Base-by-base conservation (phyloP, 805 yeast genomes). In the Sugiyamaella floridensis region DNA sequence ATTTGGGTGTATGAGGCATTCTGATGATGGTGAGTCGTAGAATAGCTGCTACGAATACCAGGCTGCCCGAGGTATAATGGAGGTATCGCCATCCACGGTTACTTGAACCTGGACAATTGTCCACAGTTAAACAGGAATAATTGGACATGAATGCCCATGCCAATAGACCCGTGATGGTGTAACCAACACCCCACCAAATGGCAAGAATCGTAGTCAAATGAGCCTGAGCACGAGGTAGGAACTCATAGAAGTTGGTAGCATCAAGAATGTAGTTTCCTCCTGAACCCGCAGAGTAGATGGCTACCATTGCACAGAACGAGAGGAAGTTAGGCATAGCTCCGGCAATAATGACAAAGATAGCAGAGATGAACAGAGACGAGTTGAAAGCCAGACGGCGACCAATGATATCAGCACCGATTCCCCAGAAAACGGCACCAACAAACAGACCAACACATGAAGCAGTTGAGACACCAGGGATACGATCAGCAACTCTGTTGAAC, bases 31-130 rank as follows among this genome's bases (percentile, higher is more conserved):
- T 70, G 43, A 81, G 55, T 20, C 82, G 76, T 5, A 77, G 67
- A 52, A 78, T 59, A 5, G 80, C 79, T 54, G 73, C 73, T 56
- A 72, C 70, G 28, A 74, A 50, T 4, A 81, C 81, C 48, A 81
- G 64, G 2, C 76, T 81, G n/a, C 82, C 78, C 60, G 77, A 73
- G 15, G 75, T 70, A 62, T 71, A 78, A 71, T 79, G 76, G 50
- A 73, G 69, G 63, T 81, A 81, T 60, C 85, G 66, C 85, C 85
- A 81, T 50, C 86, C 85, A 65, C 75, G 71, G 63, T 81, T 81
- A 32, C 68, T 63, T 14, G 58, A 54, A 10, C 76, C 69, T 22
- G 71, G 69, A 62, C 85, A 80, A 43, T 66, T 50, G 15, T 62
- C 72, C 10, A 63, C 62, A 66, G 72, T 60, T 15, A 67, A 64